Base-by-base conservation (phyloP, 2,329 filamentous ascomycete species). In the Dactylellina sp. region DNA sequence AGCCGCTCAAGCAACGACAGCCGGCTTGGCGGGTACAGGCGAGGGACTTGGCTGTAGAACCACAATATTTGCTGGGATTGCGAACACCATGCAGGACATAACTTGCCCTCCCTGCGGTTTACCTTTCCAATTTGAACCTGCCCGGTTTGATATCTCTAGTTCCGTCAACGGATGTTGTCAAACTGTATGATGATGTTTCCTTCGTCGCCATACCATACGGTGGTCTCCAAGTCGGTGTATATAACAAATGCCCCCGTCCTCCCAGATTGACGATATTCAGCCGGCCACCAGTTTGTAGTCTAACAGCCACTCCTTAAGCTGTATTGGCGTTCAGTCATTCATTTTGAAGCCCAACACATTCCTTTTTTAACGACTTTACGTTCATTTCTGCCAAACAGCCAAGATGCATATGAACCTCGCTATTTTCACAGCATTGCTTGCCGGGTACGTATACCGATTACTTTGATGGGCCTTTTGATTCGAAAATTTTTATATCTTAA, bases 11-110 rank as follows among this genome's bases (percentile, higher is more conserved):
- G 63, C 35, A 68, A 53, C 24, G 37, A 32, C 37, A 68, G 18
- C 53, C 63, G 55, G 53, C 53, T 68, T 68, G 63, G 63, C 63
- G 63, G 9, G 7, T 53, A 22, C 44, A 68, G 7, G 53, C 63
- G 63, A 59, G 5, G 47, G 16, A 12, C 39, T 55, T 64, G 47
- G 47, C 60, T 25, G 25, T 25, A 16, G n/a, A n/a, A 28, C 32
- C 50, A 18, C 5, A n/a, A 20, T 1, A 9, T 7, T 37, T 14
- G 49, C 11, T 16, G 16, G 28, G 25, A 7, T 12, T 16, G 11
- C n/a, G 16, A 20, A 35, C 28, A 18, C 49, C 20, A 37, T 14
- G 14, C 12, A 37, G 11, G 20, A 7, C 18, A 24, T 20, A 16
- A 18, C 7, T 16, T 20, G 6, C n/a, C 25, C 25, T 52, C 49